A percentile compares a stretch with the other conserved stretches of the same genome.
phyloP scores from a whole-genome alignment of 306 rosid species.

The Argentina anserina region DNA sequence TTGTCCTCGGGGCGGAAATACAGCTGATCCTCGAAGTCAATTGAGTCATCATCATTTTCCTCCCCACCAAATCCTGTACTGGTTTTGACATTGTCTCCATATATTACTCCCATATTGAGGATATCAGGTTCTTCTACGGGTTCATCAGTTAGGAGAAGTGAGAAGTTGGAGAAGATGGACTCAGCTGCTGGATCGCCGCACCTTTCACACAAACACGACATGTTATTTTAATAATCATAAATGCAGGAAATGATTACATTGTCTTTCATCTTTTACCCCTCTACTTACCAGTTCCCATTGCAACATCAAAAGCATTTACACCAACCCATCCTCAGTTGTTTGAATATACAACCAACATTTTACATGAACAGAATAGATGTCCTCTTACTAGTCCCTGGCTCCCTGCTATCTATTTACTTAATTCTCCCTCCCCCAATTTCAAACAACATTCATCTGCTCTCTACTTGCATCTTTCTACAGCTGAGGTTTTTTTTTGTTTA shows the following conservation, averaged over 20 bases:
- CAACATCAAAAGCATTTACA: not conserved
- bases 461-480: not conserved
- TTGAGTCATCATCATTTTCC: slow-evolving; percentile 42
- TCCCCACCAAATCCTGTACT: slow-evolving; percentile 24
- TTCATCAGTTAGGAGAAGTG: slow-evolving; percentile 64
- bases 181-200: slow-evolving; percentile 68
- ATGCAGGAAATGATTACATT: not conserved
- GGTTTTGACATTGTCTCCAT: slow-evolving; percentile 37
- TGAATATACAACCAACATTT: not conserved
- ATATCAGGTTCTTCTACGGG: slow-evolving; percentile 63
- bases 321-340: not conserved
- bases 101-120: slow-evolving; percentile 55
- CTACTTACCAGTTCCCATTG: not conserved
- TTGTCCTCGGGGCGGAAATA: slow-evolving; percentile 62
- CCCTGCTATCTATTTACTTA: not conserved
- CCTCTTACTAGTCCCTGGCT: not conserved
- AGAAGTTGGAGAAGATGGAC: slow-evolving; percentile 69
- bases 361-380: not conserved
- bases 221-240: not conserved
- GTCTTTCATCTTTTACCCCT: not conserved
- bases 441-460: not conserved
- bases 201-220: slow-evolving; percentile 41
- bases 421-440: not conserved
- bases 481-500: too few species aligned
- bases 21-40: slow-evolving; percentile 69